Percentiles rank a stretch among this genome's conserved stretches.
Conservation (phyloP, 345 rosid species). For the Syzygium grande region DNA sequence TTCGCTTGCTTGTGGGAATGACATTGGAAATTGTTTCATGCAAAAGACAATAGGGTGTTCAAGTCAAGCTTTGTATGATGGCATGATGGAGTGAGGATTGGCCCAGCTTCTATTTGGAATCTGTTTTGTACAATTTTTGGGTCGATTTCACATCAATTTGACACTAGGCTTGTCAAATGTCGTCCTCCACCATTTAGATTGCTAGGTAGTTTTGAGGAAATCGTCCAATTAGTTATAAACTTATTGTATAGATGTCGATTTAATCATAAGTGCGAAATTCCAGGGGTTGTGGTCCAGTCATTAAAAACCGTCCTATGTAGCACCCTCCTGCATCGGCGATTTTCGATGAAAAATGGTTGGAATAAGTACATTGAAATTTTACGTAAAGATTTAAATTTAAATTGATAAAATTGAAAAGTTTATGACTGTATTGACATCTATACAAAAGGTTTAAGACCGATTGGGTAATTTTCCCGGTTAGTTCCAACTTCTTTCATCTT, state of each 20-base stretch:
- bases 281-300: no score
- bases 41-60: not conserved
- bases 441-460: not conserved
- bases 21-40: not conserved
- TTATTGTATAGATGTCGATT: not conserved
- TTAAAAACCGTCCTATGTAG: no score
- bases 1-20: not conserved
- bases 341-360: no score
- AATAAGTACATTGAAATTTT: no score
- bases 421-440: rapidly evolving
- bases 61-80: not conserved
- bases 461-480: rapidly evolving
- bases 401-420: not conserved
- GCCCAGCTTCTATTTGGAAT: not conserved
- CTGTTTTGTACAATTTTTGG: not conserved
- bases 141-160: not conserved
- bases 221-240: not conserved
- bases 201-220: rapidly evolving
- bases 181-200: not conserved
- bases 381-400: rapidly evolving
- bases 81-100: not conserved
- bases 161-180: not conserved
- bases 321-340: no score
- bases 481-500: not conserved
- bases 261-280: no score